Conservation (phyloP, 1,284 basidiomycete species). For the Ceratobasidium sp. region DNA sequence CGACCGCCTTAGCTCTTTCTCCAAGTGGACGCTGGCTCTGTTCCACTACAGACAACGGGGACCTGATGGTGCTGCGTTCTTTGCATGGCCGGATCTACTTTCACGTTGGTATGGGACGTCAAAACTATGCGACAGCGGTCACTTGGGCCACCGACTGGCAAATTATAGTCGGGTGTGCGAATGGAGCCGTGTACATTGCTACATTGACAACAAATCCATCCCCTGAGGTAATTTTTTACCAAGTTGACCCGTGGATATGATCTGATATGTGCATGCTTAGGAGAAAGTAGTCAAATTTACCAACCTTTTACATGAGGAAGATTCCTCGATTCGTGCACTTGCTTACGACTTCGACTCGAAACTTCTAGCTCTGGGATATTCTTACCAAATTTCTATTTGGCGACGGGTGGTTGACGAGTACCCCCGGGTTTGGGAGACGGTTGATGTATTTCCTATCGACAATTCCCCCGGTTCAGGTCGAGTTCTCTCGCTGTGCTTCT, state of each 20-base stretch:
- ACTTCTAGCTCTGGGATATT: neutral
- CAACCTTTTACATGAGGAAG: neutral
- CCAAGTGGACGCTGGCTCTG: constrained; percentile 1
- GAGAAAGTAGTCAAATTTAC: neutral
- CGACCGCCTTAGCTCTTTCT: neutral
- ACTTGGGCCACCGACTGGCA: neutral
- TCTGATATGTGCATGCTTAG: neutral
- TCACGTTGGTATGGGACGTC: neutral
- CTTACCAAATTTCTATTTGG: neutral
- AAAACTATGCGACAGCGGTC: neutral
- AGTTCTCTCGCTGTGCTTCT: neutral
- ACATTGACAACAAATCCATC: neutral
- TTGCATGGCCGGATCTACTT: neutral
- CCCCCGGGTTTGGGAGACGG: neutral
- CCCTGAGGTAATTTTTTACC: too few relatives aligned
- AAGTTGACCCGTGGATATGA: too few relatives aligned
- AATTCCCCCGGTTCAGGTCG: too few relatives aligned
- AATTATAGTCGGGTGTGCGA: neutral
- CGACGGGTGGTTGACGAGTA: neutral
- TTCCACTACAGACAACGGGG: neutral
- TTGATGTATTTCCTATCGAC: neutral
- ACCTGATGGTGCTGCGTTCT: neutral
- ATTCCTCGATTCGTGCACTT: neutral
- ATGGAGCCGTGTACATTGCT: neutral
- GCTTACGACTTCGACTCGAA: neutral